Conservation (phyloP, 2,329 filamentous ascomycete species). For the Pyrenochaeta sp. region DNA sequence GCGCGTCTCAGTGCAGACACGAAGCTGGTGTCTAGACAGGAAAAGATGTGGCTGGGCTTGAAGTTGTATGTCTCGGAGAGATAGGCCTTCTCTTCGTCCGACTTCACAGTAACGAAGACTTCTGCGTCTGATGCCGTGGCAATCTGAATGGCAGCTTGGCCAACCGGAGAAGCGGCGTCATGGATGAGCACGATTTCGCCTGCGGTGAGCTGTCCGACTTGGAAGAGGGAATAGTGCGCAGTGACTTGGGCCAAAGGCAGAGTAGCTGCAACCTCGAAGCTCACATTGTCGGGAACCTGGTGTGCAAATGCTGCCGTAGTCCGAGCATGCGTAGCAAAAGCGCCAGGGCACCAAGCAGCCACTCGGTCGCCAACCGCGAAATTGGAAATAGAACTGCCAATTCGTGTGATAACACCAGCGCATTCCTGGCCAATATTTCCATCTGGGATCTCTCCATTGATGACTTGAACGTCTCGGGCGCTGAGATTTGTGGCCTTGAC, state of each 20-base stretch:
- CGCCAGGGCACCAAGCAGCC: constrained; percentile 5
- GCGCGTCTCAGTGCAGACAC: constrained; percentile 9
- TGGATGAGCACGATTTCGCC: constrained; percentile 40
- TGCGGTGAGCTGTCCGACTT: constrained; percentile 16
- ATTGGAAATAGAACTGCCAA: constrained; percentile 12
- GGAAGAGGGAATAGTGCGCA: constrained; percentile 19
- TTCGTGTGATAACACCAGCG: constrained; percentile 19
- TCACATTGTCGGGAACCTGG: constrained; percentile 14
- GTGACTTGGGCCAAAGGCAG: constrained; percentile 25
- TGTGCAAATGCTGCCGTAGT: constrained; percentile 6
- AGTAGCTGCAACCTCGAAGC: constrained; percentile 24
- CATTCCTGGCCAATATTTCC: constrained; percentile 20
- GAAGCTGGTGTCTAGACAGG: constrained; percentile 29
- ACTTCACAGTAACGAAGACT: constrained; percentile 33
- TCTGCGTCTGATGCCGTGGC: constrained; percentile 24
- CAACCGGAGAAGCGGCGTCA: constrained; percentile 19
- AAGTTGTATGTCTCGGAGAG: constrained; percentile 13
- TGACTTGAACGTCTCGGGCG: constrained; percentile 14
- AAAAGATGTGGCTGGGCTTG: constrained; percentile 33
- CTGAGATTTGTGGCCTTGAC: constrained; percentile 31
- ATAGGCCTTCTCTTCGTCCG: constrained; percentile 15
- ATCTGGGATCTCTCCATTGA: constrained; percentile 34
- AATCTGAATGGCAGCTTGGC: constrained; percentile 18
- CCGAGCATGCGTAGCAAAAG: constrained; percentile 9
- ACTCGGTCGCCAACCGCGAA: constrained; percentile 29